Evolutionary conservation across 495 filamentous ascomycete species (phyloP), one percentile per base, ranked within the genome.

Genomic region (Clohesyomyces aquaticus): DNA sequence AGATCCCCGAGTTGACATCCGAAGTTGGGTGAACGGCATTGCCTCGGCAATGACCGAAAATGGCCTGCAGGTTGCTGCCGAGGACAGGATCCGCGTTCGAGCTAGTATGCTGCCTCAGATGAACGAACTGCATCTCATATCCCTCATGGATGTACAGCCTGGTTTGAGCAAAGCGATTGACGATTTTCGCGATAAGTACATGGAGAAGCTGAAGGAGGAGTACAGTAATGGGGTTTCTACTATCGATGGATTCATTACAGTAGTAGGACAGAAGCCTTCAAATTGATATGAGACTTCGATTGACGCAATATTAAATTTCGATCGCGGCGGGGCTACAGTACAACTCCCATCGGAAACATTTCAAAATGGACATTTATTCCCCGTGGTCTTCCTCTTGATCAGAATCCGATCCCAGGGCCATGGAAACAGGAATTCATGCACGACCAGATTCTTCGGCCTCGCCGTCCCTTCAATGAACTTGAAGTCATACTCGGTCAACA

Each of bases 361-460:
- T 47, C 43, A 51, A 51, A 51, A 51, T 22, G 48, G 48, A 27
- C 48, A 51, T 9, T 8, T 26, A 6, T 22, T 22, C 23, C 27
- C 22, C 48, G 8, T 26, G 10, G 22, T 26, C 22, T 22, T 51
- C 18, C 14, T 51, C 48, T 22, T 51, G 3, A 51, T 26, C 18
- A 22, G 22, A 23, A 51, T 51, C 48, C 48, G 48, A 27, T 51
- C 48, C 48, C 48, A 51, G 4, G 48, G 48, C 19, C 11, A 51
- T n/a, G 51, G 26, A 54, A 54, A 54, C 51, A 54, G 38, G 21
- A 54, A 54, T 28, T 54, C 51, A 41, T 54, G 51, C 26, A 23
- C 51, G 10, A 54, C 4, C 26, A 32, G 18, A 41, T 54, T 54
- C 51, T 54, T 54, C 11, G 51, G 51, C 19, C 51, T 16, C 28